phyloP scores from a whole-genome alignment of 257 asterid genomes.

The Handroanthus guayacan region DNA sequence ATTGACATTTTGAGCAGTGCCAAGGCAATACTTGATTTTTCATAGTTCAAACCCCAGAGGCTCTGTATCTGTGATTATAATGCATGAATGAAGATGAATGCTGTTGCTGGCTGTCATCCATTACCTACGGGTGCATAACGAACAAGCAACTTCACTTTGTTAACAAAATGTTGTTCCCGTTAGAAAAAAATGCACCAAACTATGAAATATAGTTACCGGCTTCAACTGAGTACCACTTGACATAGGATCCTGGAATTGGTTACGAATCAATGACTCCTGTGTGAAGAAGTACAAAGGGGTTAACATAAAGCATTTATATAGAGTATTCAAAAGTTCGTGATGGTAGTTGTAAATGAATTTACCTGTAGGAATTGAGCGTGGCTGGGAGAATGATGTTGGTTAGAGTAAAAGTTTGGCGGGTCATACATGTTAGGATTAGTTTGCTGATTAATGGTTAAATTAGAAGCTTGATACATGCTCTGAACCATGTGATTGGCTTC shows the following conservation, averaged over 20 bases:
- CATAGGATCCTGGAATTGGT: slow-evolving; percentile 60
- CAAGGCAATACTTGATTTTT: slow-evolving; percentile 23
- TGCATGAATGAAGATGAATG: slow-evolving; percentile 60
- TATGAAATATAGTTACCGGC: slow-evolving; percentile 47
- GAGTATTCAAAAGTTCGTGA: slow-evolving; percentile 6
- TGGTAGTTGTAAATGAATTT: slow-evolving; percentile 36
- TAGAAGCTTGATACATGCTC: slow-evolving; percentile 57
- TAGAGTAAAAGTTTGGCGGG: slow-evolving; percentile 52
- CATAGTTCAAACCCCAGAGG: slow-evolving; percentile 52
- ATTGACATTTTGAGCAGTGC: slow-evolving; percentile 3
- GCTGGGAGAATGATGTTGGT: slow-evolving; percentile 58
- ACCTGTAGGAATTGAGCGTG: slow-evolving; percentile 63
- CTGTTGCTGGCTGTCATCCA: slow-evolving; percentile 55
- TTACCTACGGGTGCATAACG: slow-evolving; percentile 49
- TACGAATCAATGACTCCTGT: slow-evolving; percentile 60
- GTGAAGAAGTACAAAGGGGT: slow-evolving; percentile 19
- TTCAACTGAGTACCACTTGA: slow-evolving; percentile 54
- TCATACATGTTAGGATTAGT: slow-evolving; percentile 57
- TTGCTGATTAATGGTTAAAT: slow-evolving; percentile 51
- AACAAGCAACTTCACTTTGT: slow-evolving; percentile 35
- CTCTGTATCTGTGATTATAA: slow-evolving; percentile 57
- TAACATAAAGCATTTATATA: slow-evolving; percentile 7
- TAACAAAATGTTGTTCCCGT: slow-evolving; percentile 26
- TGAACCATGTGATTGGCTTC: slow-evolving; percentile 60
- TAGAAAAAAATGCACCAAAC: slow-evolving; percentile 20